Evolutionary conservation across 2,329 filamentous ascomycete genomes (phyloP).

Genomic region (Trichoderma sp.): DNA sequence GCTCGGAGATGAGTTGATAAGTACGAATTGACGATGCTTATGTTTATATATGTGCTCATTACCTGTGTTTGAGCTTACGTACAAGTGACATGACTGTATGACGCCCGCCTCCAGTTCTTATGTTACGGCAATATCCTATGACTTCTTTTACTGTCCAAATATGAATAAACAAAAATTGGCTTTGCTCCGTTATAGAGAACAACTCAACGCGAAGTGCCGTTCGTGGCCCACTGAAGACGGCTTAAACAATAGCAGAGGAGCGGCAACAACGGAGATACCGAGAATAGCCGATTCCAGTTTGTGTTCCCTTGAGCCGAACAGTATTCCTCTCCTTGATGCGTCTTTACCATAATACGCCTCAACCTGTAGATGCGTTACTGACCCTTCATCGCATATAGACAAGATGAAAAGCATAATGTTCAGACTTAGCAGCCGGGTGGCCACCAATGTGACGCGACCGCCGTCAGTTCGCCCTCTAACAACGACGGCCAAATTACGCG

Average conservation of each 20-base stretch:
- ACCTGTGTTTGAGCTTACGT: neutral
- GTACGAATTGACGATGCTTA: conserved; percentile 15
- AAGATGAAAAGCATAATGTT: neutral
- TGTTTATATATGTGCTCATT: neutral
- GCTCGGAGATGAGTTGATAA: conserved; percentile 1
- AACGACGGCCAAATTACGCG: neutral
- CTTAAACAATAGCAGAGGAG: neutral
- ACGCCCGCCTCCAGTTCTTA: too few species aligned
- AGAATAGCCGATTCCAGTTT: conserved; percentile 17
- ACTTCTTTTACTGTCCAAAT: too few species aligned
- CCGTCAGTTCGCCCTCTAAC: neutral
- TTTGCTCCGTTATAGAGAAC: too few species aligned
- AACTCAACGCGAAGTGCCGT: neutral
- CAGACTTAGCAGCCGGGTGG: neutral
- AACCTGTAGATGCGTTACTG: too few species aligned
- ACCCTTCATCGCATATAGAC: too few species aligned
- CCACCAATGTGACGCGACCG: conserved; percentile 1
- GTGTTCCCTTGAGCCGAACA: neutral
- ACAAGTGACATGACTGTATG: neutral
- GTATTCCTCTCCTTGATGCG: neutral
- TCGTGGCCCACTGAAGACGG: neutral
- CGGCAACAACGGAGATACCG: conserved; percentile 17
- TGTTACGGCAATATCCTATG: too few species aligned
- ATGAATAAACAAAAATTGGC: too few species aligned
- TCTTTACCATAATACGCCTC: neutral